Conservation (phyloP, 1,284 basidiomycete species). For the Cutaneotrichosporon sp. region DNA sequence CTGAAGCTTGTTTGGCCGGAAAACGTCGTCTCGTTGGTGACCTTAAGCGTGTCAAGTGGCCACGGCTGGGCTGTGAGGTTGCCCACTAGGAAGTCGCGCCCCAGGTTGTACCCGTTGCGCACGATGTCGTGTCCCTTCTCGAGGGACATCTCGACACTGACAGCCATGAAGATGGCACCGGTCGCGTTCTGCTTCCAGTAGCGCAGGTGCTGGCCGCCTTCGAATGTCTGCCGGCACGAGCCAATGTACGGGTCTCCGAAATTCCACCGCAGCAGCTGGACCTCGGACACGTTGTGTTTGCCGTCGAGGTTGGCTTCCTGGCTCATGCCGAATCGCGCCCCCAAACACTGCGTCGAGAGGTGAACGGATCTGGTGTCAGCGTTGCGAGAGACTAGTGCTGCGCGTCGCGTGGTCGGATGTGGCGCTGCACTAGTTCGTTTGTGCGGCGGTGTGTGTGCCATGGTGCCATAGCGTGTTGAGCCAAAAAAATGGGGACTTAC, state of each 20-base stretch:
- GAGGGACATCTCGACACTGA: conserved; percentile 67
- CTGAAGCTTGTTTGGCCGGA: conserved; percentile 20
- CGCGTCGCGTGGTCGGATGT: too few species aligned
- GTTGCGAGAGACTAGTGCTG: background rate
- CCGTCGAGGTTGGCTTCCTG: conserved; percentile 81
- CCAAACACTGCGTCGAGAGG: conserved; percentile 65
- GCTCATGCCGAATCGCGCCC: conserved; percentile 64
- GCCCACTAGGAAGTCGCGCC: conserved; percentile 70
- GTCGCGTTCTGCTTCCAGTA: conserved; percentile 79
- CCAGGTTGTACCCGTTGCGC: conserved; percentile 59
- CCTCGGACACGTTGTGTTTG: conserved; percentile 66
- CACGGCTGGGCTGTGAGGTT: conserved; percentile 58
- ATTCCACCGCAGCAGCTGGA: conserved; percentile 71
- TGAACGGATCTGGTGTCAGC: conserved; percentile 25
- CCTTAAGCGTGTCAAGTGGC: conserved; percentile 52
- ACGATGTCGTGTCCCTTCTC: conserved; percentile 58
- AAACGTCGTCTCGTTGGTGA: conserved; percentile 56
- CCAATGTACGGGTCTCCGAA: conserved; percentile 71
- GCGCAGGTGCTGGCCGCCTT: conserved; percentile 85
- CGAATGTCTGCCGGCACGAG: conserved; percentile 74
- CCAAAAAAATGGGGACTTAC: conserved; percentile 46
- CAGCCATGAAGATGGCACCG: conserved; percentile 73
- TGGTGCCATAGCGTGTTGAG: too few species aligned
- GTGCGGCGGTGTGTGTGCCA: too few species aligned
- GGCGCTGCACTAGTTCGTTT: too few species aligned